Percentiles rank a stretch among this genome's conserved stretches.
These are phyloP conservation scores for Tirmania nivea DNA, from an alignment of 495 filamentous ascomycete species.

Conservation along the genomic window DNA sequence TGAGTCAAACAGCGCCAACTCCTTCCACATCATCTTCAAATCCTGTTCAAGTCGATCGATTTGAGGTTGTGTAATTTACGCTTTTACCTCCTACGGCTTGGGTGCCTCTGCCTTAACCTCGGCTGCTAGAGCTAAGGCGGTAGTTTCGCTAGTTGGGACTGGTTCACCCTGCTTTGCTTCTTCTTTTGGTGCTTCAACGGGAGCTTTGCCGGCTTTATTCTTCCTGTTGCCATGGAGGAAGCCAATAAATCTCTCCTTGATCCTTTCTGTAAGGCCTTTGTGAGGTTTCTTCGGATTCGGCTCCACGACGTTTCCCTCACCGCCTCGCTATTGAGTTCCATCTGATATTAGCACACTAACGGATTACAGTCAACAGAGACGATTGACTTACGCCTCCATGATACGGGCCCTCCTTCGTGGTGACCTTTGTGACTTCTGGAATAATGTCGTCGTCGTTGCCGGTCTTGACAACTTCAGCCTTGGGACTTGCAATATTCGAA, in stretches of 20 bases:
- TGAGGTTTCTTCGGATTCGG: slow-evolving; percentile 3
- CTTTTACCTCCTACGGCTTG: neutral
- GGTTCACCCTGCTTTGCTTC: neutral
- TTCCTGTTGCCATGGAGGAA: slow-evolving; percentile 85
- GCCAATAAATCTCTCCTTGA: slow-evolving; percentile 11
- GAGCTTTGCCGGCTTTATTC: slow-evolving; percentile 7
- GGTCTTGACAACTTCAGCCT: slow-evolving; percentile 3
- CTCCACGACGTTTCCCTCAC: neutral
- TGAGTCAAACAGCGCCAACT: too few species aligned
- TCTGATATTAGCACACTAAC: neutral
- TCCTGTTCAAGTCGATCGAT: too few species aligned
- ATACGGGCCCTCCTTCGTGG: slow-evolving; percentile 5
- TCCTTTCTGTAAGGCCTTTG: slow-evolving; percentile 9
- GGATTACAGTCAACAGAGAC: neutral
- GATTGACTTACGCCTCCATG: slow-evolving; percentile 12
- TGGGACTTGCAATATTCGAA: slow-evolving; percentile 15
- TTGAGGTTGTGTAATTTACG: too few species aligned
- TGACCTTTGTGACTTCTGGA: slow-evolving; percentile 10
- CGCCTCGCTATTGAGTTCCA: neutral
- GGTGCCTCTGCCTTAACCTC: neutral
- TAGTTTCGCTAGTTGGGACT: neutral
- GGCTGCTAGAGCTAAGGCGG: neutral
- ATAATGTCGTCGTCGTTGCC: slow-evolving; percentile 15
- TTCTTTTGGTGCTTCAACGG: neutral
- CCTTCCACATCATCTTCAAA: too few species aligned